Base-by-base conservation (phyloP, 768 basidiomycete species). In the Tylopilus felleus region DNA sequence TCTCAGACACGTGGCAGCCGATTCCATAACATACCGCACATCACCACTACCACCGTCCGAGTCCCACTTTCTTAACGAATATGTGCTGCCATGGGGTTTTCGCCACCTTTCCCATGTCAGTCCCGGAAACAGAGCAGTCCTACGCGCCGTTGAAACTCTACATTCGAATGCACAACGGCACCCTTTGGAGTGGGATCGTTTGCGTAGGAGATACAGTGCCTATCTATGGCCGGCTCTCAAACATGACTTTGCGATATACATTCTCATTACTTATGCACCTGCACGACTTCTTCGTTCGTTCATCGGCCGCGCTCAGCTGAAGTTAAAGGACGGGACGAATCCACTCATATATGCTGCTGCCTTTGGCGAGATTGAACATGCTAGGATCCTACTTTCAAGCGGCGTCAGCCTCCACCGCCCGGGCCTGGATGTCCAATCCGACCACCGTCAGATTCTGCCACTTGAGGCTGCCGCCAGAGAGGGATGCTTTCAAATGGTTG, bases 281-380 rank as follows among this genome's bases (percentile, higher is more conserved):
- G 17, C 35, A 16, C 35, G 16, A 36, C 35, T 36, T 16, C 35
- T 36, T 36, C 35, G 35, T 17, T 4, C 16, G 17, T 36, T 17
- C 17, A 17, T 36, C 5, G 35, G 35, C 17, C 5, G 16, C 17
- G 14, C 35, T 16, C 35, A 17, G 16, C 16, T 36, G 35, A 36
- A 17, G 35, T 36, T 14, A 16, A 36, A 36, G 17, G 19, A 21
- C 8, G 39, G 39, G 19, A 55, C 44, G 1, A 60, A 60, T 16
- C 59, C 59, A 0, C 58, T 60, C 2, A 40, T 60, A 28, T 60
- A 60, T 16, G 58, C 58, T 5, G 40, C 40, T 1, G 39, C 33
- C 8, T 47, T 60, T 9, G 50, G 45, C 16, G 52, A 49, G 31
- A 41, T 22, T 1, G 39, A 19, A 0, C 50, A 47, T 42, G 52